Base-by-base conservation (phyloP, 1,284 basidiomycete genomes). In the Hymenochaete sp. region DNA sequence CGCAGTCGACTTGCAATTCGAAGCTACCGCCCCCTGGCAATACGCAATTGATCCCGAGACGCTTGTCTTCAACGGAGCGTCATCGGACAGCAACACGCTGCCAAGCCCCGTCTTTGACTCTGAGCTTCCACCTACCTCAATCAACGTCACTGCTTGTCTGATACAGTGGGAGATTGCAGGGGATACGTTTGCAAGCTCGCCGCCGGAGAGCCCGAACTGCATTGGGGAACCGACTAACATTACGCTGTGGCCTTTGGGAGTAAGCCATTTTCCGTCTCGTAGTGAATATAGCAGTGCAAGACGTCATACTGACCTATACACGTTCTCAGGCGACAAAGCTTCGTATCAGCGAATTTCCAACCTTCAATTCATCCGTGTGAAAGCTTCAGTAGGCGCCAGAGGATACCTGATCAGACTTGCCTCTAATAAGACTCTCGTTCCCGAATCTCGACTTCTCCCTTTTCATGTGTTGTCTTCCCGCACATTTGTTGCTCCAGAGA, bases 51-150 rank as follows among this genome's bases (percentile, higher is more conserved):
- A 77, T 55, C 71, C 73, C 4, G 54, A 65, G 3, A 73, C 73
- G n/a, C 57, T 77, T 35, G 59, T 59, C 37, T 77, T 77, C 61
- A 56, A 61, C 50, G 63, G 64, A 29, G 59, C 55, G 16, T 58
- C 64, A 4, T 65, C 67, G 6, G 29, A 64, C 4, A 60, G 62
- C 8, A 65, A 65, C 13, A 57, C 53, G 16, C 63, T 76, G 18
- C 73, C 75, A 11, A 72, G 70, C 16, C 73, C 72, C 0, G 59
- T 77, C n/a, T 77, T 72, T 55, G 74, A 77, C 57, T 64, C 68
- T 18, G 72, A 72, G 7, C 60, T 67, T 38, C 70, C 73, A 21
- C 72, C 74, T 16, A 57, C 74, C 44, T 68, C 66, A 24, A 72
- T 79, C 41, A 70, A 62, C 3, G 75, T 67, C 7, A 62, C 61